Base-by-base conservation (phyloP, 2,329 filamentous ascomycete genomes). In the Phialemonium atrogriseum region DNA sequence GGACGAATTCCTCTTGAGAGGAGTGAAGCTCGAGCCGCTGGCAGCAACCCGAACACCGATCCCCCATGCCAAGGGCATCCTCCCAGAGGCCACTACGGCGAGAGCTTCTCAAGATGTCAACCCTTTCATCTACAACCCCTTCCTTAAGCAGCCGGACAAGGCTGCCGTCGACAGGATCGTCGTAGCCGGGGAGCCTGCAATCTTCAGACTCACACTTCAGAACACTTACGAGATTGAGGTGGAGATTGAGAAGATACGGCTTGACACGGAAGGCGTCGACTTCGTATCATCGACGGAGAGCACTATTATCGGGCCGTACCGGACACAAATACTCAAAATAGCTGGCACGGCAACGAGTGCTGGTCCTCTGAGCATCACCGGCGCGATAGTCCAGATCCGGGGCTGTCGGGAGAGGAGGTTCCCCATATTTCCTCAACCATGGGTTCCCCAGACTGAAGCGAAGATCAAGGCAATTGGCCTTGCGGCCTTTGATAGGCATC, bases 91-190 rank as follows among this genome's bases (percentile, higher is more conserved):
- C 4, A 58, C 60, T 0, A 60, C 63, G 2, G 62, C 60, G 18
- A 61, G 70, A 27, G 62, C 67, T 10, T 76, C 72, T 4, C 71
- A 76, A 42, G 72, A 76, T 36, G 68, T 76, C 5, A 86, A 91
- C 39, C 91, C 91, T 0, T 94, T 98, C 46, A 84, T 98, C 35
- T 94, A 96, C 52, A 95, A 95, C 48, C 86, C 91, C 1, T 96
- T 95, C 48, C 60, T 87, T 13, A 86, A 87, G 55, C 69, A 70
- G 32, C 58, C 68, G 0, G 70, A 75, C 24, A 68, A 80, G 31
- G 68, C 70, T 15, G 64, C 68, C 2, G 63, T 72, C 10, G 77
- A 87, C 36, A 70, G 70, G 35, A 71, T 86, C 1, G 64, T 95
- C 18, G 84, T 96, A 13, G 78, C 84, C 5, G 80, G 78, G 11